phyloP scores from a whole-genome alignment of 192 early-diverging fungal species.

The Backusella parvicylindrica region DNA sequence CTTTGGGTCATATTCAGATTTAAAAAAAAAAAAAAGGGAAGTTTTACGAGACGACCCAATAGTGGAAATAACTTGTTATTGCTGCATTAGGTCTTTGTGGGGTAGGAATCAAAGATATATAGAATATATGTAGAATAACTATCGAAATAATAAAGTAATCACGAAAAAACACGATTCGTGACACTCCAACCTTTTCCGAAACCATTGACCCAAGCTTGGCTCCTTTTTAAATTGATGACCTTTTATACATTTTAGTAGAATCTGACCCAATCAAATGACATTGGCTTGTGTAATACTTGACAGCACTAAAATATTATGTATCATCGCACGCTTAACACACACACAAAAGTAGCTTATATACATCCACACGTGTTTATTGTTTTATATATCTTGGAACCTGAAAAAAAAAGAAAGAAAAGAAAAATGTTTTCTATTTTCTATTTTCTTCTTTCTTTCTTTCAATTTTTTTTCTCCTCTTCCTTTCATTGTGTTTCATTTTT shows the following conservation, averaged over 20 bases:
- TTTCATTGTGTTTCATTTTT: neutral
- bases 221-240: neutral
- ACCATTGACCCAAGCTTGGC: no score
- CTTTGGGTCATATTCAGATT: conserved; percentile 21
- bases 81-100: no score
- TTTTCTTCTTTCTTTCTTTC: neutral
- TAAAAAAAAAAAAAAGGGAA: no score
- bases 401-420: neutral
- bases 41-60: no score
- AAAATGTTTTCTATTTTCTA: neutral
- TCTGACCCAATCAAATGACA: neutral
- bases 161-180: no score
- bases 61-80: no score
- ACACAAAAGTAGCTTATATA: neutral
- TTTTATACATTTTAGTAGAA: neutral
- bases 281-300: neutral
- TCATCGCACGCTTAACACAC: neutral
- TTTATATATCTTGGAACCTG: neutral
- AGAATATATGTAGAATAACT: no score
- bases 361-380: neutral
- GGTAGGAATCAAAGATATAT: no score
- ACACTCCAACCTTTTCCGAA: no score
- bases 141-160: no score
- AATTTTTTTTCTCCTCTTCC: neutral
- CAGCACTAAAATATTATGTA: neutral